A percentile compares a stretch with the other conserved stretches of the same genome.
Evolutionary conservation across 805 yeast species (phyloP).

Genomic region (Pichia nanzhaoensis): DNA sequence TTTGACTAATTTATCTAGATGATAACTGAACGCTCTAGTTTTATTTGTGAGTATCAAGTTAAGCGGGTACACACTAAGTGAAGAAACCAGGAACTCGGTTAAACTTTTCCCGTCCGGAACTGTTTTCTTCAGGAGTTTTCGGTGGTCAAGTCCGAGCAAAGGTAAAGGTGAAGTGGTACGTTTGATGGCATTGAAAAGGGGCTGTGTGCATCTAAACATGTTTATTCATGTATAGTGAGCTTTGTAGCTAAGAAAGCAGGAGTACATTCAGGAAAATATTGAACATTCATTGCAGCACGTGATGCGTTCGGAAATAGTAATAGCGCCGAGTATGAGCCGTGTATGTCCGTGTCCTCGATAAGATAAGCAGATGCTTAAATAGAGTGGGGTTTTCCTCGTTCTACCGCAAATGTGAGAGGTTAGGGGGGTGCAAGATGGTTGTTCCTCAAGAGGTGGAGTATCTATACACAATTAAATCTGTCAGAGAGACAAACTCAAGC

Average conservation of each 20-base stretch:
- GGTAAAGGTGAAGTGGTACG: not conserved
- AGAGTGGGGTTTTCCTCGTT: no score
- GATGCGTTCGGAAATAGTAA: no score
- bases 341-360: no score
- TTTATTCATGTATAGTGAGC: not conserved
- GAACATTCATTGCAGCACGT: no score
- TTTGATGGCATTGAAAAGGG: not conserved
- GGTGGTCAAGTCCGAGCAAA: not conserved
- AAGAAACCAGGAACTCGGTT: not conserved
- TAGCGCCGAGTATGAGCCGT: no score
- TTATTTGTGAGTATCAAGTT: not conserved
- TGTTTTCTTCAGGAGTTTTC: not conserved
- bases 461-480: slow-evolving; percentile 46
- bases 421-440: slow-evolving; percentile 1
- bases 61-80: not conserved
- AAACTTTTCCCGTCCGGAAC: not conserved
- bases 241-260: not conserved
- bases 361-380: no score
- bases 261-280: no score
- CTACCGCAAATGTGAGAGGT: no score
- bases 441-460: slow-evolving; percentile 24
- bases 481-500: slow-evolving; percentile 43
- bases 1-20: not conserved
- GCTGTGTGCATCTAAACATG: not conserved
- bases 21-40: slow-evolving; percentile 1